Percentiles rank a stretch among this genome's conserved stretches.
Evolutionary conservation across 345 rosid species (phyloP).

Genomic region (Populus nigra): DNA sequence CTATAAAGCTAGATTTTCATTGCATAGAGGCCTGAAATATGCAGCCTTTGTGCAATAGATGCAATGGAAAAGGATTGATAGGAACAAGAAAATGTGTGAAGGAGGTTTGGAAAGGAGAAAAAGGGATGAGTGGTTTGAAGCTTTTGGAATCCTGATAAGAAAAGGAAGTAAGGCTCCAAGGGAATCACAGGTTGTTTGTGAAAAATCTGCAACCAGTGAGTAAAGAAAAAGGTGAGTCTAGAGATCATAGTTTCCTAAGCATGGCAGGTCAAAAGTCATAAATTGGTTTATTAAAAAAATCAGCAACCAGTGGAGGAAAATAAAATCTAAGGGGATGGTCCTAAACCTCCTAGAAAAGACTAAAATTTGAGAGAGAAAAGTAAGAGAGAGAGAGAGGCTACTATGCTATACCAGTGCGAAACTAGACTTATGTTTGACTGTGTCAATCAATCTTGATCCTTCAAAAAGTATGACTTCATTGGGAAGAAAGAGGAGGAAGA

Average conservation of each 20-base stretch:
- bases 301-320: conserved; percentile 22
- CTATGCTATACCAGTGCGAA: conserved; percentile 4
- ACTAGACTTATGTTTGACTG: conserved; percentile 1
- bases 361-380: neutral
- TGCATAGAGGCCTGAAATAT: conserved; percentile 44
- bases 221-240: neutral
- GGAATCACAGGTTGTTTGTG: conserved; percentile 35
- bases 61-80: conserved; percentile 10
- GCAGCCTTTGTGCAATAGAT: conserved; percentile 34
- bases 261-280: neutral
- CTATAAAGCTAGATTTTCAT: conserved; percentile 6
- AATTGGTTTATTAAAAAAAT: conserved; percentile 28
- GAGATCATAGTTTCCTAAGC: conserved; percentile 6
- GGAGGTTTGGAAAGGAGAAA: neutral
- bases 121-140: neutral
- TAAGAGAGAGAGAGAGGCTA: neutral
- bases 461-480: conserved; percentile 65
- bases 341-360: conserved; percentile 1
- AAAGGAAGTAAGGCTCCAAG: neutral
- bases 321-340: conserved; percentile 15
- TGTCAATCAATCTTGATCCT: conserved; percentile 40
- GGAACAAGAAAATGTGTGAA: neutral
- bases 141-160: neutral
- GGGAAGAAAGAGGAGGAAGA: conserved; percentile 47
- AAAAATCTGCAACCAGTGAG: conserved; percentile 44